Evolutionary conservation across 495 filamentous ascomycete genomes (phyloP).

Genomic region (Xylona heveae): DNA sequence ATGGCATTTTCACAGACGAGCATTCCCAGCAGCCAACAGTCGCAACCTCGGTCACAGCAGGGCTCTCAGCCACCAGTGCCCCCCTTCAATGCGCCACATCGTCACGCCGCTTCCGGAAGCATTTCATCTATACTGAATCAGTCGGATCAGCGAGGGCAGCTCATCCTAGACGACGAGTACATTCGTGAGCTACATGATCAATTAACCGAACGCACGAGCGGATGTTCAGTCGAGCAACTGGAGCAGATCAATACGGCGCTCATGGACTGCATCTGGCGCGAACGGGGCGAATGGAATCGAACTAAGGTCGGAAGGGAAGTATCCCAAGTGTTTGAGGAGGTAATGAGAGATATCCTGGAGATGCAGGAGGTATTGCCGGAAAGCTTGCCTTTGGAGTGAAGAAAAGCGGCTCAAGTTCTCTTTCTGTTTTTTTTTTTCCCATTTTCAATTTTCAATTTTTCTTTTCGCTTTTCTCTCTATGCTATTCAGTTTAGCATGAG

Average conservation of each 20-base stretch:
- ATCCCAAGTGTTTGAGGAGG: slow-evolving; percentile 49
- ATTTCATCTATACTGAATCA: slow-evolving; percentile 25
- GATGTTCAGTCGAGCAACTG: slow-evolving; percentile 77
- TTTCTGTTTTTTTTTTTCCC: too few relatives aligned
- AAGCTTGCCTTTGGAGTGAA: too few relatives aligned
- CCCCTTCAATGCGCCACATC: slow-evolving; percentile 20
- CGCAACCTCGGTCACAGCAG: slow-evolving; percentile 5
- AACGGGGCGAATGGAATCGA: slow-evolving; percentile 60
- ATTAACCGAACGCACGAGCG: slow-evolving; percentile 43
- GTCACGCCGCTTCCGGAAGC: slow-evolving; percentile 12
- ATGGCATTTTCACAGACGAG: slow-evolving; percentile 6
- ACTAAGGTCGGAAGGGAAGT: slow-evolving; percentile 41
- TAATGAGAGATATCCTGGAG: slow-evolving; percentile 57
- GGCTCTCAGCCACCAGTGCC: slow-evolving; percentile 23
- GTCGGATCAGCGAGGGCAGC: slow-evolving; percentile 19
- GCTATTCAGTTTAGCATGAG: too few relatives aligned
- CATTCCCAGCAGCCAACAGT: slow-evolving; percentile 1
- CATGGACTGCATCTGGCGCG: slow-evolving; percentile 75
- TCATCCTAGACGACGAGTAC: slow-evolving; percentile 34
- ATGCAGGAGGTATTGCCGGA: slow-evolving; percentile 31
- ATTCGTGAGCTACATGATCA: slow-evolving; percentile 32
- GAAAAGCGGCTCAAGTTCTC: too few relatives aligned
- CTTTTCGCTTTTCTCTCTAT: too few relatives aligned
- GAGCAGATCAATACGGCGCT: slow-evolving; percentile 81
- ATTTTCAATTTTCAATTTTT: too few relatives aligned